Percentiles rank a stretch among this genome's conserved stretches.
phyloP scores from a whole-genome alignment of 2,329 filamentous ascomycete species.

The Exophiala viscosa region DNA sequence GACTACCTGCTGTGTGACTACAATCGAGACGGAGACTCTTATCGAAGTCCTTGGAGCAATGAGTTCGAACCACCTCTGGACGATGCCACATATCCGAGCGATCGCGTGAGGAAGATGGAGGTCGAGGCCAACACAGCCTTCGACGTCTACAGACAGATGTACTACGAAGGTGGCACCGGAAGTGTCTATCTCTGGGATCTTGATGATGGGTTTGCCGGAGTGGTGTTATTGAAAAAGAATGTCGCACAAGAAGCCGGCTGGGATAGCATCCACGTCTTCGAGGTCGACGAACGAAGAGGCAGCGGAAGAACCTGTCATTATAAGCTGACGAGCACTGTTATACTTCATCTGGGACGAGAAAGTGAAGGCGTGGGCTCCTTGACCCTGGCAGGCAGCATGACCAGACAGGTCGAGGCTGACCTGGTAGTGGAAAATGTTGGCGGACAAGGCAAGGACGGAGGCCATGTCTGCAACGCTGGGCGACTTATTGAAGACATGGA shows the following conservation, averaged over 20 bases:
- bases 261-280: constrained; percentile 99
- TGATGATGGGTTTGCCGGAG: constrained; percentile 95
- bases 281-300: constrained; percentile 72
- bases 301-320: constrained; percentile 82
- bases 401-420: constrained; percentile 89
- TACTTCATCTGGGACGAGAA: constrained; percentile 66
- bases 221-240: constrained; percentile 94
- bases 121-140: constrained; percentile 91
- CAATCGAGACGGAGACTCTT: constrained; percentile 97
- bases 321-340: constrained; percentile 95
- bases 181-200: constrained; percentile 98
- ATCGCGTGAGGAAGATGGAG: constrained; percentile 90
- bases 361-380: constrained; percentile 71
- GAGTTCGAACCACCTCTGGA: constrained; percentile 91
- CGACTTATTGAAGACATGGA: constrained; percentile 98
- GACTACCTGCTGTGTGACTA: constrained; percentile 99
- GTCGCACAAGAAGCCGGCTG: constrained; percentile 61
- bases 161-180: constrained; percentile 83
- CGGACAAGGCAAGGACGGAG: constrained; percentile 62
- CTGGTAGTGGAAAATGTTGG: constrained; percentile 65
- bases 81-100: constrained; percentile 83
- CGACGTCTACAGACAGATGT: constrained; percentile 90
- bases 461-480: constrained; percentile 94
- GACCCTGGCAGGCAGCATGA: constrained; percentile 97
- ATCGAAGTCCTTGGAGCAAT: constrained; percentile 98